Evolutionary conservation across 176 grass and related monocot species (phyloP).

Genomic region (Eleusine coracana): DNA sequence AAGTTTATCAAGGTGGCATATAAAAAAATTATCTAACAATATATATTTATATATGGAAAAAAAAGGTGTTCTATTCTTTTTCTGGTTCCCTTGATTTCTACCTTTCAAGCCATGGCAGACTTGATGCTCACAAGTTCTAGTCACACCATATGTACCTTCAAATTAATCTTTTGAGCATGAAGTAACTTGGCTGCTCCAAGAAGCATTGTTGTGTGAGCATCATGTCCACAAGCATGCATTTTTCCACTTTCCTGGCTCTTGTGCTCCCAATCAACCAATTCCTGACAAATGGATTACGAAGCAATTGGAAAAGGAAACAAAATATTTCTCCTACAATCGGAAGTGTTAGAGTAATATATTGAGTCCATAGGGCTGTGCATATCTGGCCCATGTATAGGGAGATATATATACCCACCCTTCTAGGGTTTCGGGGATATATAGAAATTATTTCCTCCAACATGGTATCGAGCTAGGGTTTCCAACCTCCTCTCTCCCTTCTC

Average conservation of each 20-base stretch:
- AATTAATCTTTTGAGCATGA: conserved; percentile 52
- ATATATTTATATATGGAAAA: too few relatives aligned
- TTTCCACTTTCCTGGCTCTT: conserved; percentile 70
- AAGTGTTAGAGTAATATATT: too few relatives aligned
- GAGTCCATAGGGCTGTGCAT: too few relatives aligned
- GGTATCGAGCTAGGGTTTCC: too few relatives aligned
- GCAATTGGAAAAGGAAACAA: neutral
- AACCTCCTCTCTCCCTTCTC: too few relatives aligned
- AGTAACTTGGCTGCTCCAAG: conserved; percentile 90
- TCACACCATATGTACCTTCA: conserved; percentile 46
- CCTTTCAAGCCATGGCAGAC: neutral
- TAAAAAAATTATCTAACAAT: neutral
- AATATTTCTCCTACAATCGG: neutral
- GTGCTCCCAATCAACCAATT: conserved; percentile 79
- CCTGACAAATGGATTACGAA: conserved; percentile 36
- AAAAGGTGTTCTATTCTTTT: neutral
- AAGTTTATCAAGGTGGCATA: neutral
- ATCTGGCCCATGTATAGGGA: too few relatives aligned
- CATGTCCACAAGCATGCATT: conserved; percentile 88
- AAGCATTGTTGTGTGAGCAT: conserved; percentile 84
- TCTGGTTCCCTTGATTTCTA: neutral
- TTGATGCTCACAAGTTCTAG: neutral
- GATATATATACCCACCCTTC: too few relatives aligned
- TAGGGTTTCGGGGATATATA: too few relatives aligned
- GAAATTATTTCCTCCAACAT: too few relatives aligned